Percentiles rank a stretch among this genome's conserved stretches.
Evolutionary conservation across 2,329 filamentous ascomycete genomes (phyloP).

Genomic region (Sporothrix curviconia): DNA sequence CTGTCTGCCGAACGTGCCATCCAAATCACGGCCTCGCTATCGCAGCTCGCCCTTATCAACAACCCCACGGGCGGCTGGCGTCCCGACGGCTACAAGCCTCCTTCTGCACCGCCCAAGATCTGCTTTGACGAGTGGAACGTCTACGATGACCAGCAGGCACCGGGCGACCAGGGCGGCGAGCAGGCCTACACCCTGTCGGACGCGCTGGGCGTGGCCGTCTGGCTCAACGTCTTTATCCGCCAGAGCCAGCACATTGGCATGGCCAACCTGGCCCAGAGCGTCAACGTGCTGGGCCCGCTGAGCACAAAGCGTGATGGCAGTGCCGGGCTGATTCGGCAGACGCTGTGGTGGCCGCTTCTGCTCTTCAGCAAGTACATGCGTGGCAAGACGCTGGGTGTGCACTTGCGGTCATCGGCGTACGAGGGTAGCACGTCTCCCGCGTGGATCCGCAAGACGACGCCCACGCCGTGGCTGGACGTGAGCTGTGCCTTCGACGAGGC

Average conservation of each 20-base stretch:
- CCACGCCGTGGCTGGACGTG: constrained; percentile 58
- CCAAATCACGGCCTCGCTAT: constrained; percentile 59
- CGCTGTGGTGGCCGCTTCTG: constrained; percentile 68
- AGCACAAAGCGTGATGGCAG: constrained; percentile 52
- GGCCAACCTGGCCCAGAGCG: constrained; percentile 71
- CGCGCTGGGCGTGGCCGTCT: constrained; percentile 66
- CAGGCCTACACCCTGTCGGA: constrained; percentile 70
- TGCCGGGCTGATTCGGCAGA: constrained; percentile 59
- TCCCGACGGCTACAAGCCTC: neutral
- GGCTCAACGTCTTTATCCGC: constrained; percentile 70
- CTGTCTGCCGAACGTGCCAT: constrained; percentile 67
- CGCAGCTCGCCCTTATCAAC: constrained; percentile 62
- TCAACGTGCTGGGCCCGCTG: constrained; percentile 71
- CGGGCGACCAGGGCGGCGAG: constrained; percentile 65
- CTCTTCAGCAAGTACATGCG: constrained; percentile 68
- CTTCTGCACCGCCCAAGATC: constrained; percentile 45
- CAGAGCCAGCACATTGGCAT: constrained; percentile 66
- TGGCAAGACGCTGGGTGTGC: constrained; percentile 59
- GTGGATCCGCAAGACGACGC: constrained; percentile 59
- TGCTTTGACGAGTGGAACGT: constrained; percentile 86
- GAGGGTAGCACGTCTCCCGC: constrained; percentile 57
- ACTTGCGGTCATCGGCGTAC: constrained; percentile 59
- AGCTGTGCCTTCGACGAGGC: constrained; percentile 49
- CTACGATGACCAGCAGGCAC: constrained; percentile 67
- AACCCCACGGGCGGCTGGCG: neutral